phyloP scores from a whole-genome alignment of 2,329 filamentous ascomycete species.

The Calcarisporium arbuscula region DNA sequence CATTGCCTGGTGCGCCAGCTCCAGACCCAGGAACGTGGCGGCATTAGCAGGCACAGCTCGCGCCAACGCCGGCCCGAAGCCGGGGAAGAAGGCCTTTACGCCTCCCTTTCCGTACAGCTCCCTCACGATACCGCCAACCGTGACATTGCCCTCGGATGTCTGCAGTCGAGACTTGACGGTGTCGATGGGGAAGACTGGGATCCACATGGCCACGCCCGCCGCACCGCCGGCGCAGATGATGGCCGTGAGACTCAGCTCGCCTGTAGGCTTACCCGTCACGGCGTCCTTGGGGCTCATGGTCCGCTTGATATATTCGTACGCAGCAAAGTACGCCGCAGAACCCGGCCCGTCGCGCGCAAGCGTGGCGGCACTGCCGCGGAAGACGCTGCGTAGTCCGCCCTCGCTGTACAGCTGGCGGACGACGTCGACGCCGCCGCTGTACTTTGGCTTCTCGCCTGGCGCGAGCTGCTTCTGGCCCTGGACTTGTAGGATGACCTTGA shows the following conservation, averaged over 20 bases:
- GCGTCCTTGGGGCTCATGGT: slow-evolving; percentile 76
- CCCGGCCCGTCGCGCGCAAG: slow-evolving; percentile 91
- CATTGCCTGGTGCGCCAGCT: slow-evolving; percentile 79
- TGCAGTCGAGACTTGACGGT: slow-evolving; percentile 93
- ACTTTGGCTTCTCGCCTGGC: slow-evolving; percentile 88
- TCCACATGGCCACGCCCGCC: slow-evolving; percentile 98
- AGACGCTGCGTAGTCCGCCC: slow-evolving; percentile 85
- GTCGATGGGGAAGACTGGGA: slow-evolving; percentile 95
- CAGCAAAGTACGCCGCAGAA: slow-evolving; percentile 90
- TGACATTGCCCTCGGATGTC: slow-evolving; percentile 79
- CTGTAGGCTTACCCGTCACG: slow-evolving; percentile 62
- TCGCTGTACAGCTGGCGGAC: slow-evolving; percentile 89
- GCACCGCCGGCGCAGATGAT: slow-evolving; percentile 82
- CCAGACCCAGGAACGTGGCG: slow-evolving; percentile 84
- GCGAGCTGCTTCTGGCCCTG: slow-evolving; percentile 87
- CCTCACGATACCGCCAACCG: slow-evolving; percentile 70
- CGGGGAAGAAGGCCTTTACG: slow-evolving; percentile 90
- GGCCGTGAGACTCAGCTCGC: slow-evolving; percentile 73
- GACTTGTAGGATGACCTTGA: slow-evolving; percentile 97
- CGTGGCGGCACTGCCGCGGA: slow-evolving; percentile 84
- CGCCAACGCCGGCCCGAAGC: slow-evolving; percentile 85
- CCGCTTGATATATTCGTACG: slow-evolving; percentile 94
- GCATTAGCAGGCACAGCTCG: slow-evolving; percentile 94
- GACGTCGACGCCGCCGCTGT: slow-evolving; percentile 81
- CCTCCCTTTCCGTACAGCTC: slow-evolving; percentile 81